phyloP scores from a whole-genome alignment of 768 basidiomycete genomes.

The Tylopilus felleus region DNA sequence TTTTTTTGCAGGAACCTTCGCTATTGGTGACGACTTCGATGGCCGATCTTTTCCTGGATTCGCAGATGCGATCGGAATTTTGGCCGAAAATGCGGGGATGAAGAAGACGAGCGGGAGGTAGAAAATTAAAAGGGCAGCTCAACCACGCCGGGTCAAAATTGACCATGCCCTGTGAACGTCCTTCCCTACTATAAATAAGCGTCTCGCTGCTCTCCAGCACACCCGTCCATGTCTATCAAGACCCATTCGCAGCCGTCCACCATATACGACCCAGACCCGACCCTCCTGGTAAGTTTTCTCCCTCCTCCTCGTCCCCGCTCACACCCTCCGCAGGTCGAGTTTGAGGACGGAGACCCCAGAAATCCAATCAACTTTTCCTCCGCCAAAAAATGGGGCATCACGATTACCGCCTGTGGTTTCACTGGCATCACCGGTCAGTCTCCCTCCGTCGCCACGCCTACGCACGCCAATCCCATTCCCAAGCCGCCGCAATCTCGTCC shows the following conservation, averaged over 20 bases:
- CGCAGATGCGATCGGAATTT: constrained; percentile 11
- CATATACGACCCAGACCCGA: constrained; percentile 8
- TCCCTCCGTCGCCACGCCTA: background rate
- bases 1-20: constrained; percentile 1
- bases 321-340: constrained; percentile 36
- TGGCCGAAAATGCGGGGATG: background rate
- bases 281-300: constrained; percentile 11
- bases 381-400: constrained; percentile 42
- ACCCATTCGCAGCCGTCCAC: constrained; percentile 16
- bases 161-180: constrained; percentile 8
- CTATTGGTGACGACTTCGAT: constrained; percentile 5
- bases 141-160: constrained; percentile 7
- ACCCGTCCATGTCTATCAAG: constrained; percentile 9
- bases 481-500: constrained; percentile 49
- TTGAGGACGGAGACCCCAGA: constrained; percentile 35
- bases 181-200: constrained; percentile 13
- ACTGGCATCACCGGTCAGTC: constrained; percentile 32
- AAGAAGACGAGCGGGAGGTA: background rate
- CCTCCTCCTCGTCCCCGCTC: background rate
- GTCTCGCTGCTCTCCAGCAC: background rate
- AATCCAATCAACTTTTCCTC: constrained; percentile 40
- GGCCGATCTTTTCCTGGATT: constrained; percentile 12
- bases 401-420: constrained; percentile 33
- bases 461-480: background rate
- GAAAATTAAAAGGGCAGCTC: background rate